Base-by-base conservation (phyloP, 345 rosid species). In the Rubroshorea leprosula region DNA sequence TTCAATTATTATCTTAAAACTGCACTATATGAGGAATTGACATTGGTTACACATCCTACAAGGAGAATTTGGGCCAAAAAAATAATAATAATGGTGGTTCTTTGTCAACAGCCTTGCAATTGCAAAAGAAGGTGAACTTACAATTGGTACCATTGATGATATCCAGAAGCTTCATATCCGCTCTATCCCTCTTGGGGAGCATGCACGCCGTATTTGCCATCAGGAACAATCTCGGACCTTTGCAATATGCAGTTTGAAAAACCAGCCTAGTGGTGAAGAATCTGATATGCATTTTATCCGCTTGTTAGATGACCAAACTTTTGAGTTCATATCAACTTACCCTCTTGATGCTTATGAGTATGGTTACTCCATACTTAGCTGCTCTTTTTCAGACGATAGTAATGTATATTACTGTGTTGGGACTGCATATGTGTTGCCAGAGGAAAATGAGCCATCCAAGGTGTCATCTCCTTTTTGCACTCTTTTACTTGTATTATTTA, bases 151-250 rank as follows among this genome's bases (percentile, higher is more conserved):
- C 61, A 92, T 92, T 35, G 96, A 92, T 80, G 97, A 84, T 60
- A 89, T 89, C 65, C 98, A 89, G 76, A 92, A 92, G 85, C 97
- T 92, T 75, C 98, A 92, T 65, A 92, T 92, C 66, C 97, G 98
- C 63, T 78, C 95, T 52, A 86, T 92, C 68, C 96, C 98, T 1
- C 70, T 92, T 43, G 97, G 98, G 59, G 98, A 92, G 71, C 94
- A 89, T 51, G 88, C 88, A 51, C 86, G 89, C 26, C 87, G 97
- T 26, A 89, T 92, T 65, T 84, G 96, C 72, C 97, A 92, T 74
- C 97, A 92, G 74, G 95, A 92, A 64, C 97, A 86, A 64, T 78
- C 98, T 55, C 80, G 91, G 50, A 89, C 98, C 23, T 87, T 84
- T 76, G 94, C 96, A 45, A 72, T 92, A 62, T 92, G 89, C 73